Base-by-base conservation (phyloP, 1,139 yeast species). In the Suzukiozyma palmioleophila region DNA sequence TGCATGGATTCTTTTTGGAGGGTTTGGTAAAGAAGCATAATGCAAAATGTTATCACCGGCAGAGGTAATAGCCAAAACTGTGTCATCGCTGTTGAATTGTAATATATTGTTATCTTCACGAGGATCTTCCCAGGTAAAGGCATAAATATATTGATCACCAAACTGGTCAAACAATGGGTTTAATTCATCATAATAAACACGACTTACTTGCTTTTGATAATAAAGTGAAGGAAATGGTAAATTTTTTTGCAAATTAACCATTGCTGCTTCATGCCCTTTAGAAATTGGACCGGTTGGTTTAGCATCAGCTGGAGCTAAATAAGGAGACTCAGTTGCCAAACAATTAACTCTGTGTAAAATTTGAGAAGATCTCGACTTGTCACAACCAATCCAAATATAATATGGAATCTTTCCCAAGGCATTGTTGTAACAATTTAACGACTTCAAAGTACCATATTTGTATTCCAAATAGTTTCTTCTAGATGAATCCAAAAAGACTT, bases 91-190 rank as follows among this genome's bases (percentile, higher is more conserved):
- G 30, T 70, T 67, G 51, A 85, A 69, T 38, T 79, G 73, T 50
- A 85, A 69, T 43, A 85, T 81, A 33, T 73, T 71, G 47, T 79
- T 75, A 60, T 85, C 95, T 60, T 84, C 94, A 42, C 84, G 73
- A 26, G 95, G 95, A 57, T 85, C 95, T 62, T 85, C 95, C 95
- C 95, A 85, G 8, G 94, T 85, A 62, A 85, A 85, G 3, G 95
- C 90, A 56, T 85, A 85, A 43, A 85, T 85, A 59, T 84, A 85
- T 61, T 84, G 89, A 56, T 83, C 73, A 43, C 75, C 79, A 66
- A 85, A 85, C 58, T 84, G 90, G 36, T 75, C 76, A 54, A 82
- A 82, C 52, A 75, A 75, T 9, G 84, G 78, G 51, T 78, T 78
- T 49, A 77, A 61, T 51, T 83, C 90, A 59, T 85, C 88, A 54